Conservation (phyloP, 768 basidiomycete species). For the Kockovaella imperatae region DNA sequence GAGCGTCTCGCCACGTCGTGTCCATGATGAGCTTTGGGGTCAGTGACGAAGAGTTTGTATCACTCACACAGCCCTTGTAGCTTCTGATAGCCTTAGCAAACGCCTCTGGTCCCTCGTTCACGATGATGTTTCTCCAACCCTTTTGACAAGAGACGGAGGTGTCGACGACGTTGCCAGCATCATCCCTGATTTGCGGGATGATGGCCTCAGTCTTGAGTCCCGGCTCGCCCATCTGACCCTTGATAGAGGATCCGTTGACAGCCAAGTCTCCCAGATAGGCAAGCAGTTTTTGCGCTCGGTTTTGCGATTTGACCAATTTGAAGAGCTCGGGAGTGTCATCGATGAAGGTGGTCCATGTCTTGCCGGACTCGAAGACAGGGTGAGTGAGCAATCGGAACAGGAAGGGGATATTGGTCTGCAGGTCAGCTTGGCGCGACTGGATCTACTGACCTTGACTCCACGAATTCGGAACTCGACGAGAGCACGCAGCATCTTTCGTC, state of each 20-base stretch:
- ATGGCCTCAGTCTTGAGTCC: slow-evolving; percentile 83
- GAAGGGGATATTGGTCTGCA: slow-evolving; percentile 96
- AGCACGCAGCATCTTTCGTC: slow-evolving; percentile 97
- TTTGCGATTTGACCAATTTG: slow-evolving; percentile 94
- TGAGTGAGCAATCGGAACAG: slow-evolving; percentile 95
- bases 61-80: slow-evolving; percentile 84
- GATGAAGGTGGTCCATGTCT: slow-evolving; percentile 99
- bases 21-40: slow-evolving; percentile 48
- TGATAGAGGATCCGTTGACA: slow-evolving; percentile 97
- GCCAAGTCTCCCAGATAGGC: slow-evolving; percentile 95
- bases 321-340: slow-evolving; percentile 99
- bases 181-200: slow-evolving; percentile 71
- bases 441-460: slow-evolving; percentile 68
- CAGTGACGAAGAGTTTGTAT: neutral
- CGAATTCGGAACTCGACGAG: slow-evolving; percentile 99
- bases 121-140: slow-evolving; percentile 98
- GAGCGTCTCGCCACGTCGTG: slow-evolving; percentile 98
- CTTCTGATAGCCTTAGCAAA: slow-evolving; percentile 96
- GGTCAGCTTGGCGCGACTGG: neutral
- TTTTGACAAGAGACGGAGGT: slow-evolving; percentile 69
- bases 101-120: slow-evolving; percentile 92
- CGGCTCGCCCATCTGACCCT: slow-evolving; percentile 91
- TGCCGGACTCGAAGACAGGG: slow-evolving; percentile 88
- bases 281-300: slow-evolving; percentile 94
- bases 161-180: slow-evolving; percentile 67